Percentiles rank a stretch among this genome's conserved stretches.
Evolutionary conservation across 495 filamentous ascomycete species (phyloP).

Genomic region (Chaetomium fimeti): DNA sequence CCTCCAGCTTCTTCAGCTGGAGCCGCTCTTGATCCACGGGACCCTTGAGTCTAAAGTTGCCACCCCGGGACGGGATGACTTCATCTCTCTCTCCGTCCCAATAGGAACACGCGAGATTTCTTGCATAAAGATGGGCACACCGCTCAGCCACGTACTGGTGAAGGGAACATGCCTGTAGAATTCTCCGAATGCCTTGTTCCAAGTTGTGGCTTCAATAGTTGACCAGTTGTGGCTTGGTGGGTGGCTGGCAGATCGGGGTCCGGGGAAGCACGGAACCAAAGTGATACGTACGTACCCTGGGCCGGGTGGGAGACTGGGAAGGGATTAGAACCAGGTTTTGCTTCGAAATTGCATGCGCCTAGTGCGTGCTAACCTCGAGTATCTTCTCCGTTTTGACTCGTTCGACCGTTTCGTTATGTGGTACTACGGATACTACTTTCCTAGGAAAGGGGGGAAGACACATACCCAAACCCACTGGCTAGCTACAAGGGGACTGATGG

Average conservation of each 20-base stretch:
- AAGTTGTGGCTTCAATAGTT: neutral
- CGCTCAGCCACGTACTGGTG: neutral
- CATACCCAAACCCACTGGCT: neutral
- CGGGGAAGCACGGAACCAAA: neutral
- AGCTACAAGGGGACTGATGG: neutral
- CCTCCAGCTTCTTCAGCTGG: neutral
- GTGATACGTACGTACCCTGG: neutral
- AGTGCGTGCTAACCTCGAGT: too few relatives aligned
- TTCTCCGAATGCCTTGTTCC: neutral
- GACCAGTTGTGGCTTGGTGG: neutral
- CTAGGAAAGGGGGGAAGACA: neutral
- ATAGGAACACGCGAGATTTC: neutral
- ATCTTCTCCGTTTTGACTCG: slow-evolving; percentile 3
- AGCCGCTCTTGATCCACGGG: neutral
- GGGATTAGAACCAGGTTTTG: neutral
- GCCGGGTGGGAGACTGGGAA: neutral
- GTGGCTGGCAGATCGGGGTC: neutral
- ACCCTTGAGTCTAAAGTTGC: neutral
- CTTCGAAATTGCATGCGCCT: neutral
- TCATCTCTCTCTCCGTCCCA: slow-evolving; percentile 1
- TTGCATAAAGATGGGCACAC: neutral
- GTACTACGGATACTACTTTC: neutral
- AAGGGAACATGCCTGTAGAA: neutral
- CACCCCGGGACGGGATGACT: slow-evolving; percentile 15
- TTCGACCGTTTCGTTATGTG: slow-evolving; percentile 2